These are phyloP conservation scores for Fusarium pseudonygamai DNA, from an alignment of 2,329 filamentous ascomycete genomes.

Conservation along the genomic window DNA sequence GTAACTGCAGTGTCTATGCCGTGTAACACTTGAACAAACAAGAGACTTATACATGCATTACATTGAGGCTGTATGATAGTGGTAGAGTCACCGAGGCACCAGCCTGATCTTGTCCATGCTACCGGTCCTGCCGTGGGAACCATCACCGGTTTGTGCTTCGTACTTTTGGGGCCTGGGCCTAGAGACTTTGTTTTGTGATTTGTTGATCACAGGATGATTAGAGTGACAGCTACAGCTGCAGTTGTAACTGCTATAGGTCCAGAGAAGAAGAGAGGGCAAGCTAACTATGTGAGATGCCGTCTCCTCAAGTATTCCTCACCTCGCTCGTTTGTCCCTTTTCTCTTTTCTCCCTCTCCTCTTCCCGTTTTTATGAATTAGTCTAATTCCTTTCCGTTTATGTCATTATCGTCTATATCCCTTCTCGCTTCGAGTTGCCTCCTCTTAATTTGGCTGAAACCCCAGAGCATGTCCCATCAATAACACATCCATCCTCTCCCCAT, in stretches of 20 bases:
- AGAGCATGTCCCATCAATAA: not conserved
- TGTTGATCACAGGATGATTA: not conserved
- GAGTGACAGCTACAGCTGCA: not conserved
- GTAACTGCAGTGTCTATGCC: conserved; percentile 38
- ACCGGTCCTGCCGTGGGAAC: conserved; percentile 37
- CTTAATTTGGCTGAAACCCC: conserved; percentile 36
- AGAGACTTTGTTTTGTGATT: conserved; percentile 1
- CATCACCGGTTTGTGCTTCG: conserved; percentile 34
- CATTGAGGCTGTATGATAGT: conserved; percentile 2
- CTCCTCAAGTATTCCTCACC: conserved; percentile 15
- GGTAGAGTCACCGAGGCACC: conserved; percentile 24
- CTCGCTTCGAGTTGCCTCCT: conserved; percentile 36
- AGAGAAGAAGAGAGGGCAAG: not conserved
- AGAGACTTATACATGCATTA: not conserved
- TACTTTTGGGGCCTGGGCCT: not conserved
- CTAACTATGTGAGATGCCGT: not conserved
- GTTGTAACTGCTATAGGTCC: not conserved
- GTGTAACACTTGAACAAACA: conserved; percentile 40
- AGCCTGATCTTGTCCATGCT: conserved; percentile 40
- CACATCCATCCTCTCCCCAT: not conserved
- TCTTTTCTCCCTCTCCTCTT: not conserved
- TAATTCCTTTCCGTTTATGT: not conserved
- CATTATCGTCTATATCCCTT: not conserved
- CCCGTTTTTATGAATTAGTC: conserved; percentile 1
- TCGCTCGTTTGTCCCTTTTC: conserved; percentile 10